Conservation (phyloP, 2,329 filamentous ascomycete genomes). For the Scedosporium minutisporum region DNA sequence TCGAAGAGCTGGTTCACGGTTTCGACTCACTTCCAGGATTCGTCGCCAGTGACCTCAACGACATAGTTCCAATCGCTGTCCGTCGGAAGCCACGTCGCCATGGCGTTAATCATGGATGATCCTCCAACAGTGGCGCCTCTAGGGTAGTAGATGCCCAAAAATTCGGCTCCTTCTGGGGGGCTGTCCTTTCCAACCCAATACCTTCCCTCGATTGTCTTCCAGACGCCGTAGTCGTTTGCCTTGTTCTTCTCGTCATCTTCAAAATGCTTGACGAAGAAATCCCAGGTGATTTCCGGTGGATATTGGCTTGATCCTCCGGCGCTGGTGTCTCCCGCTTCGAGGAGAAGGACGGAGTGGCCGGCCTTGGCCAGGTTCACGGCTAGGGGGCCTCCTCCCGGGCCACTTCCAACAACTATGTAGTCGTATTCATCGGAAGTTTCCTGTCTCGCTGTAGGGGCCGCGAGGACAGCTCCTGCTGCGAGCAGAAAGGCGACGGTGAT, state of each 20-base stretch:
- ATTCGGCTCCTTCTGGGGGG: constrained; percentile 19
- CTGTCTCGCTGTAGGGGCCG: neutral
- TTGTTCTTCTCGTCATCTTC: constrained; percentile 34
- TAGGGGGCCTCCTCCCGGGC: constrained; percentile 43
- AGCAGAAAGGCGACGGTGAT: neutral
- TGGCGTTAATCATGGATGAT: constrained; percentile 25
- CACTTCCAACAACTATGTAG: constrained; percentile 49
- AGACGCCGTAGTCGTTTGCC: constrained; percentile 40
- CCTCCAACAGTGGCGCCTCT: constrained; percentile 14
- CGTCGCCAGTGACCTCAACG: constrained; percentile 29
- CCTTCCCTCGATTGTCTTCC: constrained; percentile 23
- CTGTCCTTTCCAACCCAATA: constrained; percentile 15
- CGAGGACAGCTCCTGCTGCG: neutral
- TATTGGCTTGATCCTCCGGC: constrained; percentile 8
- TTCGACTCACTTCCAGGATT: constrained; percentile 22
- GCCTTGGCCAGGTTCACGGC: constrained; percentile 44
- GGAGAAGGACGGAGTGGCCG: constrained; percentile 45
- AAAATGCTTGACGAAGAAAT: constrained; percentile 54
- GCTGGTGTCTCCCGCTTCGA: constrained; percentile 40
- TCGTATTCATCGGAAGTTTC: constrained; percentile 29
- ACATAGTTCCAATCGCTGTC: constrained; percentile 32
- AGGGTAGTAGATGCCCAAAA: constrained; percentile 25
- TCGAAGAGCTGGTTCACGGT: no score
- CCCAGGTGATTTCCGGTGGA: constrained; percentile 30
- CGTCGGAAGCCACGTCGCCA: constrained; percentile 27